Base-by-base conservation (phyloP, 2,329 filamentous ascomycete genomes). In the Fusarium albidum region DNA sequence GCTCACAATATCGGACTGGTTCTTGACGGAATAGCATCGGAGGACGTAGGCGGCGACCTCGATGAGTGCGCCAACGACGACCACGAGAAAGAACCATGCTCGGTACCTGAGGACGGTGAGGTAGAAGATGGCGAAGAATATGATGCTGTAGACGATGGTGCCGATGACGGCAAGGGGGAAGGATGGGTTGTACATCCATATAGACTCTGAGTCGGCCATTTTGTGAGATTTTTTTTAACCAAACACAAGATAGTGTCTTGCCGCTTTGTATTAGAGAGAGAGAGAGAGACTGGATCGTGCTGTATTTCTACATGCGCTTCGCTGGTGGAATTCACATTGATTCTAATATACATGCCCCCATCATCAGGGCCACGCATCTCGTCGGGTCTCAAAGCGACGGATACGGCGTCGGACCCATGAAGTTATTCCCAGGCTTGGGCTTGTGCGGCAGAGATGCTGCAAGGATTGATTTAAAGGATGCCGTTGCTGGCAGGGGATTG, bases 181-280 rank as follows among this genome's bases (percentile, higher is more conserved):
- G 25, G 75, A 77, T n/a, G 77, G 75, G 14, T 69, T 61, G 59
- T 79, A 81, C 53, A 75, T 72, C 71, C 77, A 81, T 15, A 79
- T 70, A 41, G 44, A 61, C 12, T 61, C 50, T 15, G 61, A 52
- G 14, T 65, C 57, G 33, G 61, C 52, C 68, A 71, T 73, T 13
- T 38, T n/a, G 13, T 21, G 18, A 15, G 12, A 15, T 25, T 73
- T 13, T 38, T n/a, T 10, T 21, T 15, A 15, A 10, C n/a, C 17
- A 15, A 18, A 44, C 12, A 32, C 17, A 12, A 32, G 11, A 33
- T 33, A 3, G 9, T 5, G 14, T 32, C 26, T 27, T 17, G 15
- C 8, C 26, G 11, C 21, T n/a, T 1, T 25, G 35, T 9, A 44
- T 13, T n/a, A 29, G 14, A 14, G 17, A n/a, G 8, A 27, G 17